phyloP scores from a whole-genome alignment of 1,139 yeast genomes.

The Kodamaea anthophila region DNA sequence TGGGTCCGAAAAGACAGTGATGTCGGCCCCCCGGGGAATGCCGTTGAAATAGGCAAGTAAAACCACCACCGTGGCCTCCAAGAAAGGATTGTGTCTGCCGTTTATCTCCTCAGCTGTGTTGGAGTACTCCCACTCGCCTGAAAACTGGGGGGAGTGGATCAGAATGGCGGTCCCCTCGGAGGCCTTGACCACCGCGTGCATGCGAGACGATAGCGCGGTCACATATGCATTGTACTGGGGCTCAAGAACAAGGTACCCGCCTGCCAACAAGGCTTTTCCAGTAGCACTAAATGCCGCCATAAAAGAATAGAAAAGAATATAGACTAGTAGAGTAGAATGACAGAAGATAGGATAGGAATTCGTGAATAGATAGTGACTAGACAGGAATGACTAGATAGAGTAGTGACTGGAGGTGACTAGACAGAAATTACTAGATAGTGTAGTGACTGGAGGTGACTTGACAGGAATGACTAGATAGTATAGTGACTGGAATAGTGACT shows the following conservation, averaged over 20 bases:
- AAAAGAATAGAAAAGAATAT: too few relatives aligned
- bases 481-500: too few relatives aligned
- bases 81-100: slow-evolving; percentile 60
- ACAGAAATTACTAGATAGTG: too few relatives aligned
- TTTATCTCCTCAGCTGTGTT: slow-evolving; percentile 16
- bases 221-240: slow-evolving; percentile 73
- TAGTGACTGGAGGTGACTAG: too few relatives aligned
- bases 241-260: slow-evolving; percentile 87
- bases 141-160: slow-evolving; percentile 77
- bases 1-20: slow-evolving; percentile 76
- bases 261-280: slow-evolving; percentile 89
- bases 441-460: too few relatives aligned
- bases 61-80: slow-evolving; percentile 54
- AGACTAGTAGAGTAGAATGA: too few relatives aligned
- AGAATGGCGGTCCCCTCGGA: slow-evolving; percentile 20
- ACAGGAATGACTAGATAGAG: too few relatives aligned
- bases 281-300: slow-evolving; percentile 70
- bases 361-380: too few relatives aligned
- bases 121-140: slow-evolving; percentile 63
- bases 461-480: too few relatives aligned
- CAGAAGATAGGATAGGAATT: too few relatives aligned
- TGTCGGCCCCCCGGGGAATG: slow-evolving; percentile 35
- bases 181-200: slow-evolving; percentile 61
- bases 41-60: slow-evolving; percentile 48
- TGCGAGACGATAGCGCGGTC: slow-evolving; percentile 82